Base-by-base conservation (phyloP, 148 eudicot genomes). In the Vaccinium corymbosum region DNA sequence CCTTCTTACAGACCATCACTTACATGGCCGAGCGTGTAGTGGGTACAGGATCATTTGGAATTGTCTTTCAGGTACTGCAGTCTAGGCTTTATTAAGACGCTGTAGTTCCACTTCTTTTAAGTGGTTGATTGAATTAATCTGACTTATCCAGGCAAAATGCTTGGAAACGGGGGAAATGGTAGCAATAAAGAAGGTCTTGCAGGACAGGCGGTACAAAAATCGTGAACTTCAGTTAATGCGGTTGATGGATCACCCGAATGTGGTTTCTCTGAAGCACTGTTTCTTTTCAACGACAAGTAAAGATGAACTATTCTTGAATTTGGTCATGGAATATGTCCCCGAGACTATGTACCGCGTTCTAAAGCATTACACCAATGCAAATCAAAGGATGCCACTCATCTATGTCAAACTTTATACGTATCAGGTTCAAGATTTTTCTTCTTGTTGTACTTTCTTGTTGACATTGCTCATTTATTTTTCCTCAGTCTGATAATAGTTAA, bases 21-120 rank as follows among this genome's bases (percentile, higher is more conserved):
- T 94, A 91, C 86, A 94, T 93, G 98, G 98, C 98, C 48, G 98
- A 94, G 84, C 93, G 95, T 59, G 94, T 94, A 70, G 95, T 94
- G 38, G 98, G 98, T n/a, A 93, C 95, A 79, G 95, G 98, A 71
- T 93, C 98, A 82, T 94, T 94, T 83, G 95, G 98, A 70, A 86
- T 94, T 62, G 98, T 94, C 70, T 93, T 93, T 82, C 98, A 94
- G 95, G 98, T 91, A 85, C 49, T 46, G 51, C 14, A 81, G 51
- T 25, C 29, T 50, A 29, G 2, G 71, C 62, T 32, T 66, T 80
- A 11, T 20, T 49, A 27, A 50, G 46, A 72, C 86, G 56, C 5
- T 27, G 35, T 62, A 4, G 13, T 76, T 73, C 16, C 3, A 48
- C 17, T 15, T 2, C 46, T 16, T 75, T 75, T 20, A 59, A 61